Conservation (phyloP, 768 basidiomycete genomes). For the Amylocystis lapponica region DNA sequence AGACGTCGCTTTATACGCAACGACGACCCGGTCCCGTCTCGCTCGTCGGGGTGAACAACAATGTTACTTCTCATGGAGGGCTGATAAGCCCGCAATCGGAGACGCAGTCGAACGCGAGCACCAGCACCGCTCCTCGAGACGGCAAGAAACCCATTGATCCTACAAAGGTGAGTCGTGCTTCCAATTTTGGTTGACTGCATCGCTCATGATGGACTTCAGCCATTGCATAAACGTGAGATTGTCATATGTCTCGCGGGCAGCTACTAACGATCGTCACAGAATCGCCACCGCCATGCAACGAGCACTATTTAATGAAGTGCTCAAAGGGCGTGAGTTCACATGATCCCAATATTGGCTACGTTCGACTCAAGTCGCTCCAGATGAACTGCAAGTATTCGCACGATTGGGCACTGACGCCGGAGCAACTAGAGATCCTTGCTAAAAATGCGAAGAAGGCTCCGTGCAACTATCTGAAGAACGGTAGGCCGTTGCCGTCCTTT, state of each 20-base stretch:
- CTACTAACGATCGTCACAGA: conserved; percentile 36
- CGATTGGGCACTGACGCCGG: conserved; percentile 65
- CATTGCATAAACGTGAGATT: conserved; percentile 69
- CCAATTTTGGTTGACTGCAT: background rate
- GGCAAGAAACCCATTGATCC: conserved; percentile 47
- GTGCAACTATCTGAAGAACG: conserved; percentile 80
- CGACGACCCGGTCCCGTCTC: conserved; percentile 43
- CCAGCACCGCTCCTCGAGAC: conserved; percentile 16
- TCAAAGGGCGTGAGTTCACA: conserved; percentile 59
- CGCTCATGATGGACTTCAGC: conserved; percentile 33
- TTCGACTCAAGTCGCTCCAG: conserved; percentile 8
- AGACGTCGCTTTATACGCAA: conserved; percentile 35
- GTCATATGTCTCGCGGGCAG: background rate
- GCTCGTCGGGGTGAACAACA: conserved; percentile 23
- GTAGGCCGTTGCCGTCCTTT: conserved; percentile 28
- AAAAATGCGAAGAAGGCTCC: conserved; percentile 81
- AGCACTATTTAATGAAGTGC: conserved; percentile 78
- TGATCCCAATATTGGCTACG: too few relatives aligned
- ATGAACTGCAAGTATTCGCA: conserved; percentile 77
- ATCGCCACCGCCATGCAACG: conserved; percentile 80
- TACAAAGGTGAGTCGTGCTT: conserved; percentile 20
- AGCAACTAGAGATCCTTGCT: conserved; percentile 66
- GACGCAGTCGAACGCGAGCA: conserved; percentile 24
- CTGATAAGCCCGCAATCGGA: conserved; percentile 62
- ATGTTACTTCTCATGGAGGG: conserved; percentile 48